Conservation (phyloP, 2,329 filamentous ascomycete genomes). For the Alternaria burnsii region DNA sequence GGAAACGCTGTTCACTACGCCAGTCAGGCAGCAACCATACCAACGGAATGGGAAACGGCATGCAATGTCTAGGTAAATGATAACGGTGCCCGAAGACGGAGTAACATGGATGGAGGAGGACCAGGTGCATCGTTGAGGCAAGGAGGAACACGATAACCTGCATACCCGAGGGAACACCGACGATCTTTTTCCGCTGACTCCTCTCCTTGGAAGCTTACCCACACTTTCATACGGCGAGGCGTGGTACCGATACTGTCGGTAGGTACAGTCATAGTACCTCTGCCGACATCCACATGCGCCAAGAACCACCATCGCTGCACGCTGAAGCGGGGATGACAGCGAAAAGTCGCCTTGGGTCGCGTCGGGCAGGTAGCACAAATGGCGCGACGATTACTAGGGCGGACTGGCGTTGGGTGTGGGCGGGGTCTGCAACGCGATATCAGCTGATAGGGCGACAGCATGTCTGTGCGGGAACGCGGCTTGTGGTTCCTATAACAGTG, state of each 20-base stretch:
- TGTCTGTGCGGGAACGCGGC: conserved; percentile 29
- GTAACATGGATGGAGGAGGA: background rate
- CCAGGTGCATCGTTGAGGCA: background rate
- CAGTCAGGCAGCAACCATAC: background rate
- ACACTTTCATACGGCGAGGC: background rate
- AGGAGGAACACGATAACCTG: background rate
- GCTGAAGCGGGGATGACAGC: background rate
- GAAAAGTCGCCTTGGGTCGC: background rate
- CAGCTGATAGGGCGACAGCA: conserved; percentile 44
- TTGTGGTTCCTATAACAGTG: conserved; percentile 1
- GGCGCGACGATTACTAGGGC: conserved; percentile 8
- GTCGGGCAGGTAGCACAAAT: background rate
- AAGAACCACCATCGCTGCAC: background rate
- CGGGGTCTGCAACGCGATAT: conserved; percentile 36
- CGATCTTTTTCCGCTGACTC: background rate
- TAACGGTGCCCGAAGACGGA: background rate
- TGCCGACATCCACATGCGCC: background rate
- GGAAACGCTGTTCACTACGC: background rate
- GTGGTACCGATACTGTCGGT: background rate
- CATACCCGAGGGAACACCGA: background rate
- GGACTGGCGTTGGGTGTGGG: conserved; percentile 2
- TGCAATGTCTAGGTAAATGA: background rate
- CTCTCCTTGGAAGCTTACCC: background rate
- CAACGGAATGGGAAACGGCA: background rate
- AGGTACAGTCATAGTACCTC: conserved; percentile 3